Evolutionary conservation across 139 green algal genomes (phyloP).

Genomic region (Chlamydomonas sphaeroides): DNA sequence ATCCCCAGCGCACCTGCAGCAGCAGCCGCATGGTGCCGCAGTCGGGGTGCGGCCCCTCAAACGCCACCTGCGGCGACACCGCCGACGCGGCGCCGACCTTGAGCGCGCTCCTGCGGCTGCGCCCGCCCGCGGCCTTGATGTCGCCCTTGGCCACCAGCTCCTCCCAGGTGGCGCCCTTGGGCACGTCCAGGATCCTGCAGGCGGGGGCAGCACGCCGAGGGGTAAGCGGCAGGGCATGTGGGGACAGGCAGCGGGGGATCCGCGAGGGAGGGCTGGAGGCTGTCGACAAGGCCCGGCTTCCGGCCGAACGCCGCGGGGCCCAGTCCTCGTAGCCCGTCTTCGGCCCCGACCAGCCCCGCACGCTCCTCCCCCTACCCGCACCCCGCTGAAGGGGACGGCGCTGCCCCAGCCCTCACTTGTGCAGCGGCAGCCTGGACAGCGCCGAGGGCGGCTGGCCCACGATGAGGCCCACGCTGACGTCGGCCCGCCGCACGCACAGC

Average conservation of each 20-base stretch:
- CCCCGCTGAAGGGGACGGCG: too few relatives aligned
- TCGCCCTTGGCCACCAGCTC: conserved; percentile 16
- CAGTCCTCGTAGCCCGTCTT: too few relatives aligned
- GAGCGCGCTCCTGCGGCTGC: neutral
- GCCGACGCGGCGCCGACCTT: neutral
- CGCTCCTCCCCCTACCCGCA: too few relatives aligned
- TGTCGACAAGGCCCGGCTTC: too few relatives aligned
- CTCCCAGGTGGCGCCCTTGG: conserved; percentile 12
- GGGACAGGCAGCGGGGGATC: too few relatives aligned
- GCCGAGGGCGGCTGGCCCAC: neutral
- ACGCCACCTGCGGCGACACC: neutral
- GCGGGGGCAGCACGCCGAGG: too few relatives aligned
- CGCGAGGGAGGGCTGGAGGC: too few relatives aligned
- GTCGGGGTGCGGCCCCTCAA: conserved; percentile 27
- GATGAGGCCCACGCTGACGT: neutral
- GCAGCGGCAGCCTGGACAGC: neutral
- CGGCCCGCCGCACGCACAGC: neutral
- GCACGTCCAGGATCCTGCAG: conserved; percentile 14
- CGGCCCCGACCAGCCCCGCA: too few relatives aligned
- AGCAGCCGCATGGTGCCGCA: conserved; percentile 24
- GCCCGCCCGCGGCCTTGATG: neutral
- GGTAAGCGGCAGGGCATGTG: too few relatives aligned
- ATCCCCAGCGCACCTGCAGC: neutral
- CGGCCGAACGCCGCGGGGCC: too few relatives aligned
- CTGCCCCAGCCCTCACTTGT: neutral